Conservation (phyloP, 2,329 filamentous ascomycete genomes). For the Phoma herbarum region DNA sequence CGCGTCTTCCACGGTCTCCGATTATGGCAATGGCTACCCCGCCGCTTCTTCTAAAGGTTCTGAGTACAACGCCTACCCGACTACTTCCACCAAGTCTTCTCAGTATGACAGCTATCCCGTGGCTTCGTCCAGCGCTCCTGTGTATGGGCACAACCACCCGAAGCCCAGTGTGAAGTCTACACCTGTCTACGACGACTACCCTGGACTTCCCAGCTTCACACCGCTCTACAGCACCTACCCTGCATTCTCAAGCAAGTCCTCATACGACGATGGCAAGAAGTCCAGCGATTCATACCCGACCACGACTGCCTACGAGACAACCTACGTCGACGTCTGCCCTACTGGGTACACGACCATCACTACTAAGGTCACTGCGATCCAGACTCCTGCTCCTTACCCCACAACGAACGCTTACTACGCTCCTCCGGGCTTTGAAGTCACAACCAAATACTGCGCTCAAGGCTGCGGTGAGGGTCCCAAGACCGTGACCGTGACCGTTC, state of each 20-base stretch:
- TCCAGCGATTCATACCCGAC: conserved; percentile 21
- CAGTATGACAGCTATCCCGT: not conserved
- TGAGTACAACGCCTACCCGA: conserved; percentile 6
- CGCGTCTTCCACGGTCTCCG: not conserved
- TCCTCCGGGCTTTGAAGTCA: conserved; percentile 38
- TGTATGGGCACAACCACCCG: conserved; percentile 6
- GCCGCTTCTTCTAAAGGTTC: conserved; percentile 3
- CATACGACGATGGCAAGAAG: conserved; percentile 15
- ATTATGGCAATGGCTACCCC: not conserved
- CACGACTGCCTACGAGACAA: conserved; percentile 38
- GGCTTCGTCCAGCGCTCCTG: not conserved
- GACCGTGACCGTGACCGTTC: conserved; percentile 40
- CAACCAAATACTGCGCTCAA: conserved; percentile 39
- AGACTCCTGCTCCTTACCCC: conserved; percentile 22
- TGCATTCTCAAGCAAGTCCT: conserved; percentile 19
- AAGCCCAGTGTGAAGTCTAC: conserved; percentile 17
- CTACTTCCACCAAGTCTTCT: not conserved
- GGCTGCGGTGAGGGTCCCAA: conserved; percentile 37
- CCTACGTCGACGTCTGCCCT: conserved; percentile 46
- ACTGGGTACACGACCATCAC: conserved; percentile 47
- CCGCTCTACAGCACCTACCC: conserved; percentile 22
- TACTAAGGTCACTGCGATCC: conserved; percentile 26
- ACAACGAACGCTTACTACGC: conserved; percentile 25
- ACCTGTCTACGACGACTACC: conserved; percentile 21
- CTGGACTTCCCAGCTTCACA: conserved; percentile 21